Evolutionary conservation across 257 asterid genomes (phyloP).

Genomic region (Solanum chilense): DNA sequence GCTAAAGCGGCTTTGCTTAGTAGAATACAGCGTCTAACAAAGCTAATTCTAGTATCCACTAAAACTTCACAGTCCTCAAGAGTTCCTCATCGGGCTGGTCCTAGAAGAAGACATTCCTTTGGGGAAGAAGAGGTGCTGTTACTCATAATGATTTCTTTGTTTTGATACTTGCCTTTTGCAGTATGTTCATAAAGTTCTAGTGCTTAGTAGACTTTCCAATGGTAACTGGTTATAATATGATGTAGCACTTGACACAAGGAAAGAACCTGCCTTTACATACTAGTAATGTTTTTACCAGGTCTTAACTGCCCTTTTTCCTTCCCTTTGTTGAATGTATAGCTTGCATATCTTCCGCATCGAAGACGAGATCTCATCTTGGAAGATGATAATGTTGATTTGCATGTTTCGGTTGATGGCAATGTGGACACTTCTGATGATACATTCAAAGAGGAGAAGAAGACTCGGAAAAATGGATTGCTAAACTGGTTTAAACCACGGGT

Average conservation of each 20-base stretch:
- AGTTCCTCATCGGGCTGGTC: conserved; percentile 62
- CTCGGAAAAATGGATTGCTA: conserved; percentile 79
- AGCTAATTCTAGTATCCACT: conserved; percentile 89
- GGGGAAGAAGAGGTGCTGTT: conserved; percentile 95
- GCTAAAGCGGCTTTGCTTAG: conserved; percentile 97
- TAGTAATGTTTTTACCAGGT: background rate
- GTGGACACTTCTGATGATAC: conserved; percentile 51
- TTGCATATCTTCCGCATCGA: conserved; percentile 98
- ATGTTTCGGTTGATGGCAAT: conserved; percentile 60
- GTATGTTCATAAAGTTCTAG: background rate
- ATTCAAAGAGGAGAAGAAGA: conserved; percentile 66
- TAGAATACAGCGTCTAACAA: conserved; percentile 92
- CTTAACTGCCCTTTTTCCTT: background rate
- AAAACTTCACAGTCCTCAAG: conserved; percentile 75
- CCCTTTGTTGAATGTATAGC: conserved; percentile 33
- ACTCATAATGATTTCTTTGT: background rate
- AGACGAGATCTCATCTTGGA: conserved; percentile 85
- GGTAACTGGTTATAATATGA: background rate
- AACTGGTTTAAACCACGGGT: conserved; percentile 94
- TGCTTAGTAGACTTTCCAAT: background rate
- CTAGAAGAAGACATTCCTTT: conserved; percentile 90
- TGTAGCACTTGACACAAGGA: background rate
- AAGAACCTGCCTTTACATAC: background rate
- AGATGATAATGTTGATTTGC: conserved; percentile 60
- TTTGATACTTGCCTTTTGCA: conserved; percentile 15